These are phyloP conservation scores for Flammula alnicola DNA, from an alignment of 1,284 basidiomycete species.

Conservation along the genomic window DNA sequence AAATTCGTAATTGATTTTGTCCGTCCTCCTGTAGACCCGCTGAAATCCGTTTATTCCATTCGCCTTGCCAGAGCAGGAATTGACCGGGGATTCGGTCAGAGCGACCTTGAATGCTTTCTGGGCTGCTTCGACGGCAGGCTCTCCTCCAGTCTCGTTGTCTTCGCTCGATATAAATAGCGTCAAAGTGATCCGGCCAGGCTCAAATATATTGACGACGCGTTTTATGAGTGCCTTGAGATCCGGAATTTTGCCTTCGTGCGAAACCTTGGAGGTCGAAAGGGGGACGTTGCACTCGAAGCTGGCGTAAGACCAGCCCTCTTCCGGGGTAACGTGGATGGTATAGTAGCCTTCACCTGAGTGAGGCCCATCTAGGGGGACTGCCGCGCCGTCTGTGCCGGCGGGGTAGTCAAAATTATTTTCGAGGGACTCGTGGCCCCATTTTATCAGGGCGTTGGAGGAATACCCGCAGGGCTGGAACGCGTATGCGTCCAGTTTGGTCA, in stretches of 20 bases:
- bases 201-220: conserved; percentile 92
- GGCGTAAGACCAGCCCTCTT: conserved; percentile 96
- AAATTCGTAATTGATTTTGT: conserved; percentile 98
- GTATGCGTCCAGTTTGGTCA: conserved; percentile 91
- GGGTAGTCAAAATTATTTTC: conserved; percentile 20
- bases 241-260: conserved; percentile 51
- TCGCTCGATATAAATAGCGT: conserved; percentile 90
- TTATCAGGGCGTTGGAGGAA: conserved; percentile 92
- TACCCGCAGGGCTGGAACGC: conserved; percentile 97
- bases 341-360: conserved; percentile 85
- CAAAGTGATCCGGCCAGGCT: conserved; percentile 85
- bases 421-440: conserved; percentile 53
- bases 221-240: conserved; percentile 83
- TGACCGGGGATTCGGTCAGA: conserved; percentile 39
- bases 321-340: conserved; percentile 98
- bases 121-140: conserved; percentile 64
- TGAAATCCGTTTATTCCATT: conserved; percentile 9
- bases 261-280: conserved; percentile 48
- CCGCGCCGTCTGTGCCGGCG: conserved; percentile 5
- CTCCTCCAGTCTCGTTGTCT: conserved; percentile 52
- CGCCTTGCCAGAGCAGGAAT: too few species aligned
- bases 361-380: conserved; percentile 13
- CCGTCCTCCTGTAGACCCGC: conserved; percentile 79
- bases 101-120: conserved; percentile 73
- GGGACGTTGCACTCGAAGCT: conserved; percentile 99